Base-by-base conservation (phyloP, 257 asterid species). In the Solanum peruvianum region DNA sequence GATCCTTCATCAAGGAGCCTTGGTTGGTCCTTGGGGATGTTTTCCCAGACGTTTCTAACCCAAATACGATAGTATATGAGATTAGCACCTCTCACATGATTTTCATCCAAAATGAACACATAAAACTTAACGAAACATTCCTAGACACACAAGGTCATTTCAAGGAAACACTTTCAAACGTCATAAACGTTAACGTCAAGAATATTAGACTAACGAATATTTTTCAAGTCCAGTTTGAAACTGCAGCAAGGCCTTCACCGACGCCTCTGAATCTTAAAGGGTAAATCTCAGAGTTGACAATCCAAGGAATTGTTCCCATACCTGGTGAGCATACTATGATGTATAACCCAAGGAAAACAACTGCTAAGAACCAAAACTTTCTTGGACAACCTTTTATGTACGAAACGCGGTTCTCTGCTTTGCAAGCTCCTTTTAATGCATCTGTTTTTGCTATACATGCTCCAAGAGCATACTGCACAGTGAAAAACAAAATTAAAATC, bases 261-360 rank as follows among this genome's bases (percentile, higher is more conserved):
- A 87, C 23, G 35, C 86, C 88, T 47, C 86, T 67, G 82, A 44
- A 87, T 37, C 82, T 67, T 27, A 87, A 81, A 7, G 88, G 88
- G 84, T 81, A 87, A 31, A 87, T 87, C 66, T 87, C 88, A 45
- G 88, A 87, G 64, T 87, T 87, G 82, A 87, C 67, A 11, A 87
- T 71, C 88, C 88, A 87, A 7, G 87, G 87, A 9, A 77, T 77
- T 18, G 89, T 73, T 47, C 89, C 89, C 89, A 87, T 87, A 56
- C 89, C 89, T 3, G 87, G 89, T 11, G 89, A 71, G 31, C 84
- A 87, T 27, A 82, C 41, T 83, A 87, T 84, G 76, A 87, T 87
- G 60, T 87, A 87, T 62, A 87, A 33, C 3, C 60, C 89, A 0
- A 87, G 85, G 47, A 87, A 85, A n/a, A 87, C 5, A 42, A 87